Evolutionary conservation across 2,329 filamentous ascomycete species (phyloP), one percentile per base, ranked within the genome.

Genomic region (Nigrospora oryzae): DNA sequence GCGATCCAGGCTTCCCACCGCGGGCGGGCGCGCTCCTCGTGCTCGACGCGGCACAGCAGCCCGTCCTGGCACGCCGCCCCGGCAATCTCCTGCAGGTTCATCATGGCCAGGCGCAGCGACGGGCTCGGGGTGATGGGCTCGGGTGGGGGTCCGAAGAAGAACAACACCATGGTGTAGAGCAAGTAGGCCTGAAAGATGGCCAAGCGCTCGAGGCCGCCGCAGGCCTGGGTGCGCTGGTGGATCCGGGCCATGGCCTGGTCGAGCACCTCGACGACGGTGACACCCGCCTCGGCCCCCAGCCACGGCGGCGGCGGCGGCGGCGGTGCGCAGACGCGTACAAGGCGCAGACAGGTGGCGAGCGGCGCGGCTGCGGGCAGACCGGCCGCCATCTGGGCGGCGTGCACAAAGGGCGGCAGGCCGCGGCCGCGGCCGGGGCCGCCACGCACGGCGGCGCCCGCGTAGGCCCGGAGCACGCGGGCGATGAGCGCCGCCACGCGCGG

Each of bases 1-100:
- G 74, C 54, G 5, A 77, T 68, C 76, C 76, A 80, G 1, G 63
- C 59, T 46, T 76, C 73, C 75, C 75, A 77, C 7, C 44, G 57
- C 0, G 75, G 75, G 3, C 66, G 63, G 0, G 53, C 47, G 1
- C 57, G 56, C 2, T 58, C 46, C 13, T 34, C 16, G 31, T 59
- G 53, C 44, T 77, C 74, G 1, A 66, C 65, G 0, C 48, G 34
- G 38, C 69, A 75, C 10, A 67, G 54, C 2, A 78, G 63, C 0
- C 74, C 74, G 32, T 56, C 55, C 3, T 56, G 58, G 8, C 63
- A 59, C 6, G 60, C 60, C 1, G 57, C 53, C 45, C 64, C 70
- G 5, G 75, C 73, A 14, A 78, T 49, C 5, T 73, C 68, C 55
- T 77, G 73, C 1, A 78, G 62, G 11, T 68, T 69, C 44, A 75